A percentile compares a stretch with the other conserved stretches of the same genome.
Evolutionary conservation across 306 rosid genomes (phyloP).

Genomic region (Cyamopsis tetragonoloba): DNA sequence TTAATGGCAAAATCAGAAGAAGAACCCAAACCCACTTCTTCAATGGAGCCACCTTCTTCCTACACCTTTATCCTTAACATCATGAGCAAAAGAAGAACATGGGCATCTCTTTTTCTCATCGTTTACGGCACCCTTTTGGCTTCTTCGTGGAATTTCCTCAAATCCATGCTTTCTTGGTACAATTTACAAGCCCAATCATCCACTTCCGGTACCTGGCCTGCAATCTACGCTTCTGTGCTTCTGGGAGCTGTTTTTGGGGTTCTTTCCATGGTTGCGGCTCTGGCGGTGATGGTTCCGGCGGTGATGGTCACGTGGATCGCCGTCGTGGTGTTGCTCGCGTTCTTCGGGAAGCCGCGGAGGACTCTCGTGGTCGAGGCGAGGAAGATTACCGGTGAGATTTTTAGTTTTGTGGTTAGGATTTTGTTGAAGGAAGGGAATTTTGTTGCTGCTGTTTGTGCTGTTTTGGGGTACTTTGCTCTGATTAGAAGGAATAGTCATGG

Average conservation of each 20-base stretch:
- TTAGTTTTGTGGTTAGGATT: constrained; percentile 57
- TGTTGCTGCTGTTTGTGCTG: constrained; percentile 86
- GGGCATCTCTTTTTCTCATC: constrained; percentile 59
- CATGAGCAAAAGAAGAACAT: constrained; percentile 82
- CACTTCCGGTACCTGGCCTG: constrained; percentile 67
- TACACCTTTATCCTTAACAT: constrained; percentile 44
- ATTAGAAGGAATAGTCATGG: constrained; percentile 51
- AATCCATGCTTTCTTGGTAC: constrained; percentile 71
- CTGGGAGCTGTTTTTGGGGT: constrained; percentile 74
- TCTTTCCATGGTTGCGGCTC: constrained; percentile 82
- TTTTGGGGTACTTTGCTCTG: constrained; percentile 74
- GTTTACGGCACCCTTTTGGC: constrained; percentile 56
- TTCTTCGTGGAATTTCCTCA: constrained; percentile 66
- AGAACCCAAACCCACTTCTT: constrained; percentile 25
- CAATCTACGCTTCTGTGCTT: constrained; percentile 77
- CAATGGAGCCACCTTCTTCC: constrained; percentile 31
- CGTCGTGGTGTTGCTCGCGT: constrained; percentile 73
- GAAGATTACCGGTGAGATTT: constrained; percentile 71
- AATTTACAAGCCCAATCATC: constrained; percentile 37
- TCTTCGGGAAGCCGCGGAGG: constrained; percentile 79
- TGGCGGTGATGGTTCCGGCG: constrained; percentile 72
- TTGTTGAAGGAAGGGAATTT: constrained; percentile 84
- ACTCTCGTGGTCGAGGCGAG: constrained; percentile 76
- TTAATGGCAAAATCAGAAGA: constrained; percentile 44
- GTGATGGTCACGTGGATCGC: constrained; percentile 86